Base-by-base conservation (phyloP, 1,139 yeast genomes). In the Hansenula lynferdii region DNA sequence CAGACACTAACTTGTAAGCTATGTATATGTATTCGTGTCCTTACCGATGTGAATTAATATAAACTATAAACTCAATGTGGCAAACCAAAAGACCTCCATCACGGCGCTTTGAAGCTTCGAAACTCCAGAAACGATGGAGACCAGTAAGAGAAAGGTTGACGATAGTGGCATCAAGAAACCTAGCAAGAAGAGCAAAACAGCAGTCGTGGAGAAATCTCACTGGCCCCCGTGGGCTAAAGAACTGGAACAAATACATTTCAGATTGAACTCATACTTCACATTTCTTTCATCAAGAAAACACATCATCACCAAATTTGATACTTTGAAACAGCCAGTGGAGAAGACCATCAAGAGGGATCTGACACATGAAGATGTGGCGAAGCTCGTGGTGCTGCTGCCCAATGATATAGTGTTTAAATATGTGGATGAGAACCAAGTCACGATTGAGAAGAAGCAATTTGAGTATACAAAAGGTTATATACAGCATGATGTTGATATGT, bases 391-490 rank as follows among this genome's bases (percentile, higher is more conserved):
- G n/a, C 55, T 90, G 4, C 57, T 85, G 11, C 95, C 96, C 0
- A 64, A 72, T 18, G 90, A 82, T 35, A 75, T 85, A 16, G 64
- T 79, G 3, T 79, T 80, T 49, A 85, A 77, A 37, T 89, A 85
- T 56, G 80, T 85, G 28, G 90, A 84, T 53, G 85, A 80, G 54
- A 79, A 80, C 51, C 86, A 82, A 48, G 62, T 82, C 23, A 58
- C 66, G 42, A 50, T 69, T 45, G 76, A 67, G 51, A 56, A 71
- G 47, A 58, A 84, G 70, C 52, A 73, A 58, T 61, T 63, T 57
- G 58, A 66, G 42, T 69, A 67, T 46, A 65, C 64, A 39, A 64
- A 65, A 24, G 77, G 77, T 0, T 69, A 56, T 43, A 55, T 64
- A 38, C 70, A 73, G 47, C 66, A 72, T 38, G 77, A 73, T 30